phyloP scores from a whole-genome alignment of 139 green algal genomes.

The Diplosphaera chodatii region DNA sequence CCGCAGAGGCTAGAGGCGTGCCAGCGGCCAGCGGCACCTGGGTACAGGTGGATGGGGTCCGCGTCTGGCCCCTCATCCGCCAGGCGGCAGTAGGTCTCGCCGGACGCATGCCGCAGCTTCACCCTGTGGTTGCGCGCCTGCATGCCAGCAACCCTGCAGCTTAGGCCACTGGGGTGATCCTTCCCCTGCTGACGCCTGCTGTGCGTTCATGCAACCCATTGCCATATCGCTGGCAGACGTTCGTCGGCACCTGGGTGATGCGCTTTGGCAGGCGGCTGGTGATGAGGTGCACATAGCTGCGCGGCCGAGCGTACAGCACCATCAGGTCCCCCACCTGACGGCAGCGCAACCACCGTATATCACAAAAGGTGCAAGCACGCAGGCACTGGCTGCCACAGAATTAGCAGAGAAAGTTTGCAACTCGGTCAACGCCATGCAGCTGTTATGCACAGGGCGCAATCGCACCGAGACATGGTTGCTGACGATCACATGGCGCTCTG shows the following conservation, averaged over 20 bases:
- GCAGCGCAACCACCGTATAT: no score
- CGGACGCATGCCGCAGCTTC: slow-evolving; percentile 34
- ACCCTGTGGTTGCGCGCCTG: slow-evolving; percentile 35
- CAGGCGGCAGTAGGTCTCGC: slow-evolving; percentile 31
- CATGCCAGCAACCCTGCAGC: neutral
- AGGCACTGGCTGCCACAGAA: no score
- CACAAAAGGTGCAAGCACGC: no score
- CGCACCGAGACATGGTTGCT: slow-evolving; percentile 44
- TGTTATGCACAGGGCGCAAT: no score
- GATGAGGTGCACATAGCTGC: slow-evolving; percentile 47
- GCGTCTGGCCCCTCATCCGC: slow-evolving; percentile 3
- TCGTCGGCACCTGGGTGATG: slow-evolving; percentile 20
- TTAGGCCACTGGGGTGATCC: no score
- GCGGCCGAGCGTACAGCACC: slow-evolving; percentile 38
- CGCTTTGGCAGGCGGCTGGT: slow-evolving; percentile 27
- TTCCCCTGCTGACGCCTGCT: no score
- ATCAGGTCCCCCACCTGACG: slow-evolving; percentile 47
- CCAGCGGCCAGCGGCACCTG: no score
- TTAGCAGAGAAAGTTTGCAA: no score
- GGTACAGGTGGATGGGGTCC: slow-evolving; percentile 38
- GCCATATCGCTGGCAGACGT: no score
- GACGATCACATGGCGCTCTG: slow-evolving; percentile 41
- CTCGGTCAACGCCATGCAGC: no score
- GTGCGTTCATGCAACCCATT: no score
- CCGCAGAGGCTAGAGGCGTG: no score